Conservation (phyloP, 1,284 basidiomycete species). For the Entoloma clypeatum region DNA sequence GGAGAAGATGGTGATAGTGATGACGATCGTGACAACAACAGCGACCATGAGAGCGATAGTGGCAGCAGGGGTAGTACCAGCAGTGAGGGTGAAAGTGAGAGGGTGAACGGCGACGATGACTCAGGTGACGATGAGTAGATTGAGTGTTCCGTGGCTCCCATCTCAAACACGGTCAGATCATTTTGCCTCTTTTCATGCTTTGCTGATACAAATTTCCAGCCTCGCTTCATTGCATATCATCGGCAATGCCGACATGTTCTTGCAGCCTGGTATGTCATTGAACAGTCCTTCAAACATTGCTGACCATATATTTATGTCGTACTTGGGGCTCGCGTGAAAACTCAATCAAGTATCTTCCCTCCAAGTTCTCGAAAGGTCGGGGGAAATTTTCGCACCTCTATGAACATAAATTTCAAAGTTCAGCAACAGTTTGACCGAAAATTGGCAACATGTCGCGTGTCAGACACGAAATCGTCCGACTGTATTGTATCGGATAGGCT, state of each 20-base stretch:
- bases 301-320: no score
- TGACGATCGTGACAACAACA: background rate
- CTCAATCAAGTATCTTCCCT: background rate
- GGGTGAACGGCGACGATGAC: background rate
- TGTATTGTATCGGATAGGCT: background rate
- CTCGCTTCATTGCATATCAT: no score
- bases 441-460: constrained; percentile 1
- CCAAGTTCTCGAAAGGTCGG: background rate
- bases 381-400: no score
- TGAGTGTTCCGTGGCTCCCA: no score
- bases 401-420: no score
- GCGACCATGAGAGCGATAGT: background rate
- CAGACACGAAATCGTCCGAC: background rate
- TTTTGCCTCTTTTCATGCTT: no score
- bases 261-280: no score
- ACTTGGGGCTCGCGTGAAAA: no score
- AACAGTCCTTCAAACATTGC: no score
- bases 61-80: background rate
- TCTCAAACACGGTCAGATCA: no score
- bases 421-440: constrained; percentile 1
- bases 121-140: background rate
- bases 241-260: no score
- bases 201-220: no score
- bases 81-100: background rate
- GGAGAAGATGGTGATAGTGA: background rate